phyloP scores from a whole-genome alignment of 176 grass and related monocot genomes.

The Miscanthus lutarioriparius region DNA sequence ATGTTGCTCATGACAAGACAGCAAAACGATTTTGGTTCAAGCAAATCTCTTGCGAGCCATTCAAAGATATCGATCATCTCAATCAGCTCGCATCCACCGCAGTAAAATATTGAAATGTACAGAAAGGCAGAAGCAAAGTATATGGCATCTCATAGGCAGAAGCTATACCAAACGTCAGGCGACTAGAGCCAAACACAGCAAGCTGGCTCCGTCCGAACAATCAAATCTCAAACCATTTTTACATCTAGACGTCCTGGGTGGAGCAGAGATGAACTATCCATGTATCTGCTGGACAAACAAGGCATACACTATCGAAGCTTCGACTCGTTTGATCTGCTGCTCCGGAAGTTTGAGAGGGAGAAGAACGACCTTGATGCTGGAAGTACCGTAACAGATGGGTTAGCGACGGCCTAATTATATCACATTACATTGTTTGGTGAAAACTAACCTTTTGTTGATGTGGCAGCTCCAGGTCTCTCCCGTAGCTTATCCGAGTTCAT shows the following conservation, averaged over 20 bases:
- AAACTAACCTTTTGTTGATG: conserved; percentile 76
- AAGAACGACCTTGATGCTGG: conserved; percentile 93
- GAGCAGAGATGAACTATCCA: conserved; percentile 14
- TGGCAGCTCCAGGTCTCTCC: conserved; percentile 53
- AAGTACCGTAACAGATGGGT: conserved; percentile 28
- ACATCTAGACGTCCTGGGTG: conserved; percentile 38
- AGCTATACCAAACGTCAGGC: conserved; percentile 36
- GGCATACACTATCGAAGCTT: conserved; percentile 72
- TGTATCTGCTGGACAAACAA: conserved; percentile 23
- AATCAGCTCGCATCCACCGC: conserved; percentile 29
- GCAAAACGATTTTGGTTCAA: neutral
- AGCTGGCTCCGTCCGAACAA: conserved; percentile 49
- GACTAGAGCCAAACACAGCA: conserved; percentile 40
- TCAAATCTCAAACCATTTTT: conserved; percentile 60
- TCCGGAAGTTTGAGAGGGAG: conserved; percentile 98
- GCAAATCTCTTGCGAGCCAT: conserved; percentile 1
- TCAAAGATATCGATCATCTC: neutral
- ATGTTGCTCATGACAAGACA: neutral
- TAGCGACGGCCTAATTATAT: neutral
- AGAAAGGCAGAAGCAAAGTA: conserved; percentile 6
- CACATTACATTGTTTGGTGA: neutral
- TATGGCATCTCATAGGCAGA: conserved; percentile 15
- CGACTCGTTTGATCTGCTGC: conserved; percentile 86
- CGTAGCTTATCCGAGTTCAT: conserved; percentile 53
- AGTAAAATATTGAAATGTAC: conserved; percentile 34